Evolutionary conservation across 2,329 filamentous ascomycete genomes (phyloP), one percentile per base, ranked within the genome.

Genomic region (Rugonectria rugulosa): DNA sequence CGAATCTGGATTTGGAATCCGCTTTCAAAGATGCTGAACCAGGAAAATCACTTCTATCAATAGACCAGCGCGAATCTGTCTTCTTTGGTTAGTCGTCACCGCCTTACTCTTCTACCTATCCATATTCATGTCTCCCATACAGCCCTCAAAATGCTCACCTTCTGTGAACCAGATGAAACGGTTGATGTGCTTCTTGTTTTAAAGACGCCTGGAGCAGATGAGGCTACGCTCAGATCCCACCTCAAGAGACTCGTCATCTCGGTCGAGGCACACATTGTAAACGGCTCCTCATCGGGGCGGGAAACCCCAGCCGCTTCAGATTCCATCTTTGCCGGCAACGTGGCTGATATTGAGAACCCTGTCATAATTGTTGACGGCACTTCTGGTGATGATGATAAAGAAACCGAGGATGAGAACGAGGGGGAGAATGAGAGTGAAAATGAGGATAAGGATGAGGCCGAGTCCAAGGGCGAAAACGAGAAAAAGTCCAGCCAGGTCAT

Each of bases 171-270:
- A 92, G 90, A 93, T 82, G 90, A 93, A 77, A 85, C 85, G 21
- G 81, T 90, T 53, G 78, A 87, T 60, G 80, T 92, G 15, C 86
- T 90, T 67, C 76, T 92, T 59, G 79, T 91, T 10, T 80, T 93
- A 53, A 83, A 84, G 65, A 87, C 87, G 8, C 86, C 87, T 4
- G 79, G 82, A 66, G 77, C 82, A 52, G 81, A 85, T 51, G 81
- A 88, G 56, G 71, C 77, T 26, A 75, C 77, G 0, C 74, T 92
- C 17, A 79, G 82, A 52, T 79, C 82, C 29, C 85, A 86, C 51
- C 76, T 92, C 29, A 77, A 79, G 44, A 80, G 88, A 53, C 75
- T 92, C n/a, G 78, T 82, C 20, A 80, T 92, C 55, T 84, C 81
- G 38, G 73, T 93, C 7, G 88, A 92, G 65, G 85, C 82, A 2